phyloP scores from a whole-genome alignment of 352 stramenopile species.

The Phytophthora rubi region DNA sequence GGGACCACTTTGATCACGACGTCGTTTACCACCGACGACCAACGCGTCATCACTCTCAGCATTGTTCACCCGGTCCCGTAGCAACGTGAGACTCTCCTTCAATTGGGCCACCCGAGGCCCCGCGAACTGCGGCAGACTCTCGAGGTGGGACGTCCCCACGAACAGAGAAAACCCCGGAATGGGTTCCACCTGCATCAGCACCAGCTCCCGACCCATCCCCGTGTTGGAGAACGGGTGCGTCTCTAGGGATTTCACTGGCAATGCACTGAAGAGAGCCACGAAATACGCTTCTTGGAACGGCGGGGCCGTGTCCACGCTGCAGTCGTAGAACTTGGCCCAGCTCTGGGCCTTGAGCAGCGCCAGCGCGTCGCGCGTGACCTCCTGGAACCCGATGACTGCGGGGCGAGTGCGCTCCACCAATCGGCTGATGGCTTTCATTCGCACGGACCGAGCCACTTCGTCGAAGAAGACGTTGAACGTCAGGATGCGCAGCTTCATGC shows the following conservation, averaged over 20 bases:
- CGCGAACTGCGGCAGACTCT: conserved; percentile 73
- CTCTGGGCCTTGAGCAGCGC: conserved; percentile 56
- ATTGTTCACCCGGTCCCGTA: conserved; percentile 54
- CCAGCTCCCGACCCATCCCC: conserved; percentile 76
- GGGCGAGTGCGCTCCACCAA: conserved; percentile 59
- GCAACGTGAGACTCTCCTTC: conserved; percentile 53
- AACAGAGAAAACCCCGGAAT: conserved; percentile 54
- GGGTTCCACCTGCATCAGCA: conserved; percentile 61
- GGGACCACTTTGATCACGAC: not conserved
- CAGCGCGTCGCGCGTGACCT: conserved; percentile 71
- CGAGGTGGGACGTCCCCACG: conserved; percentile 72
- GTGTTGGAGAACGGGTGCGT: conserved; percentile 75
- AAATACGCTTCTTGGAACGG: conserved; percentile 82
- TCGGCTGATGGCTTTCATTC: conserved; percentile 67
- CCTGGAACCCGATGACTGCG: conserved; percentile 79
- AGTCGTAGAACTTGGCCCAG: conserved; percentile 81
- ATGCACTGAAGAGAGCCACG: conserved; percentile 76
- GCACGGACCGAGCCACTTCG: conserved; percentile 54
- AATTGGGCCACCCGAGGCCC: conserved; percentile 57
- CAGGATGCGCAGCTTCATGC: conserved; percentile 68
- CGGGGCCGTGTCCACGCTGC: conserved; percentile 66
- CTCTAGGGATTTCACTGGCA: conserved; percentile 66
- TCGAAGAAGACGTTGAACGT: conserved; percentile 87
- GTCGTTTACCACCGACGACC: conserved; percentile 17
- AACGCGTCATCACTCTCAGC: conserved; percentile 17